Evolutionary conservation across 169 alveolate species (phyloP), one percentile per base, ranked within the genome.

Genomic region (Eimeria tenella): DNA sequence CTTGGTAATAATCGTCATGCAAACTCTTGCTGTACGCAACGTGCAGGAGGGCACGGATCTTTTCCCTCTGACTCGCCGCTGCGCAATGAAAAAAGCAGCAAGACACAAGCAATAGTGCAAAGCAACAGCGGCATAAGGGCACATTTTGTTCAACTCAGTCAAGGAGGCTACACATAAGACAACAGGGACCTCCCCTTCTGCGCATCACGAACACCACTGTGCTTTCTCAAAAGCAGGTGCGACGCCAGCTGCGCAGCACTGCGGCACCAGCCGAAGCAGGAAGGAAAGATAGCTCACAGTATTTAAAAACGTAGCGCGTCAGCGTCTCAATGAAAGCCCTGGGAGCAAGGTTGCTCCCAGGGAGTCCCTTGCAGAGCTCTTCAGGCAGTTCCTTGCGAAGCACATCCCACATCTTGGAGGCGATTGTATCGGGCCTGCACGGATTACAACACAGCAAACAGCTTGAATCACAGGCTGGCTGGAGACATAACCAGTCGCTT

Each of bases 1-100:
- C 99, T 86, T 96, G 98, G 93, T 96, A 96, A 95, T 96, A 98
- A 94, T 97, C 96, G 84, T 98, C 99, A 89, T 97, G 98, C 74
- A 98, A 95, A 21, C 98, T 96, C 97, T 96, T 94, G 96, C 97
- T 97, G 95, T 96, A 98, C 4, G 98, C 98, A 94, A 68, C 89
- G 53, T 97, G 98, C 49, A 98, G 96, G 79, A 97, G 96, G 9
- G 98, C 99, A 84, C 98, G 96, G 58, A 97, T 94, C 86, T 97
- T 97, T 84, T 97, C 97, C 23, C 98, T 94, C 23, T 93, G 94
- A 42, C 97, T 96, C 21, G 98, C 98, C 42, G 98, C 94, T 31
- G 95, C 97, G 83, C 97, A 96, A 50, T 97, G 95, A 93, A 96
- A 74, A 93, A 94, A 4, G 97, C 97, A 68, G 96, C 94, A 71